phyloP scores from a whole-genome alignment of 1,284 basidiomycete genomes.

The Austroboletus sp. region DNA sequence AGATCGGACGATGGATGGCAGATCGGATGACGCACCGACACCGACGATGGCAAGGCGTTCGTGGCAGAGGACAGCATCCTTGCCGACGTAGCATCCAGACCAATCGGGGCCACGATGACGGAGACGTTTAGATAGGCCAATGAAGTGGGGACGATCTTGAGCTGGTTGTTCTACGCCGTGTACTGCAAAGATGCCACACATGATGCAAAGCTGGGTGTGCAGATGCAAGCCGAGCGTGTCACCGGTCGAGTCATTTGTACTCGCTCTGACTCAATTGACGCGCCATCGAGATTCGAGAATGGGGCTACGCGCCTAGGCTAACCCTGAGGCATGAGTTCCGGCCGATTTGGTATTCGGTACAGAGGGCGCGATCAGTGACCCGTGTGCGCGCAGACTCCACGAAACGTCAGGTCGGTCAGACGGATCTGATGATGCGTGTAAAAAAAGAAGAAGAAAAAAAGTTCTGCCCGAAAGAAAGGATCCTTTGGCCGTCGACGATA shows the following conservation, averaged over 20 bases:
- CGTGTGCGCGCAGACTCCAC: too few species aligned
- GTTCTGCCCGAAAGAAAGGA: too few species aligned
- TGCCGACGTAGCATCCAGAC: slow-evolving; percentile 87
- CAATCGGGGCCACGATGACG: slow-evolving; percentile 94
- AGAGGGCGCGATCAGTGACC: too few species aligned
- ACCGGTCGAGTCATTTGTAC: neutral
- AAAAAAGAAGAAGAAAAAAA: too few species aligned
- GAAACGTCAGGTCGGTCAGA: too few species aligned
- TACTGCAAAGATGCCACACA: slow-evolving; percentile 88
- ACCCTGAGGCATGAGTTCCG: too few species aligned
- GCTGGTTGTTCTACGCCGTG: slow-evolving; percentile 72
- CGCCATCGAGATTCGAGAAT: neutral
- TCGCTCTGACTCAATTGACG: neutral
- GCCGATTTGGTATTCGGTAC: too few species aligned
- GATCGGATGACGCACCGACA: slow-evolving; percentile 64
- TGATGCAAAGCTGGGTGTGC: slow-evolving; percentile 28
- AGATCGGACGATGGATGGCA: slow-evolving; percentile 1
- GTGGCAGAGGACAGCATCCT: slow-evolving; percentile 76
- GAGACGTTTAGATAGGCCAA: slow-evolving; percentile 82
- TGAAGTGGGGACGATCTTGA: slow-evolving; percentile 63
- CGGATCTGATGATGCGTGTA: too few species aligned
- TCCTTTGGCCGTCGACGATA: too few species aligned
- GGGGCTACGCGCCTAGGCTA: too few species aligned
- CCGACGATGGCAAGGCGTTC: slow-evolving; percentile 96
- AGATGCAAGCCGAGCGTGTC: neutral